A percentile compares a stretch with the other conserved stretches of the same genome.
phyloP scores from a whole-genome alignment of 2,329 filamentous ascomycete species.

The Lecanicillium sp. region DNA sequence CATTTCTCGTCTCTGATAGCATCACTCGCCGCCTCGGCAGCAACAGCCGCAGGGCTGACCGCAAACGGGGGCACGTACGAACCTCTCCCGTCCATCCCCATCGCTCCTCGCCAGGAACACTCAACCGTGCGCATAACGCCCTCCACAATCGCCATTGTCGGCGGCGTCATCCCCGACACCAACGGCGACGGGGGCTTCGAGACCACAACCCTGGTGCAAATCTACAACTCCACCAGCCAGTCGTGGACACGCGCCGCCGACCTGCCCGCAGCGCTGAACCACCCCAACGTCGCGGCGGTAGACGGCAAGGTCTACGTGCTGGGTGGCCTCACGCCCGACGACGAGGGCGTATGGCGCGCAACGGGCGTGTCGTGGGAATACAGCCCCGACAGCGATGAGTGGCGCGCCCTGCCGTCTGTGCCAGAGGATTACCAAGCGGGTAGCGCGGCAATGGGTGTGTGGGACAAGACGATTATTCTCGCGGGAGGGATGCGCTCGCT shows the following conservation, averaged over 20 bases:
- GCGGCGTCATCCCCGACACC: slow-evolving; percentile 16
- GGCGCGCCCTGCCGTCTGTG: slow-evolving; percentile 18
- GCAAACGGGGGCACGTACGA: neutral
- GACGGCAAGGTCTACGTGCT: slow-evolving; percentile 29
- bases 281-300: slow-evolving; percentile 27
- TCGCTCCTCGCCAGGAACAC: slow-evolving; percentile 19
- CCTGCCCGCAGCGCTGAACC: slow-evolving; percentile 22
- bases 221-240: slow-evolving; percentile 21
- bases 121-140: slow-evolving; percentile 15
- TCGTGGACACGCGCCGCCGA: slow-evolving; percentile 19
- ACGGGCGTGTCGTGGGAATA: slow-evolving; percentile 21
- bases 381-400: slow-evolving; percentile 16
- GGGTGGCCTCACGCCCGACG: slow-evolving; percentile 22
- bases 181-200: slow-evolving; percentile 2
- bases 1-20: too few relatives aligned
- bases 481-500: slow-evolving; percentile 27
- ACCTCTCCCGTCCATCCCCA: slow-evolving; percentile 14
- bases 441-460: slow-evolving; percentile 22
- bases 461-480: slow-evolving; percentile 22
- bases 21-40: too few relatives aligned
- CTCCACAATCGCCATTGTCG: slow-evolving; percentile 16
- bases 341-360: slow-evolving; percentile 18
- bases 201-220: slow-evolving; percentile 19
- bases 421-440: slow-evolving; percentile 20
- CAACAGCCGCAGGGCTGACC: too few relatives aligned